Evolutionary conservation across 2,329 filamentous ascomycete genomes (phyloP), one percentile per base, ranked within the genome.

Genomic region (Verticillium nubilum): DNA sequence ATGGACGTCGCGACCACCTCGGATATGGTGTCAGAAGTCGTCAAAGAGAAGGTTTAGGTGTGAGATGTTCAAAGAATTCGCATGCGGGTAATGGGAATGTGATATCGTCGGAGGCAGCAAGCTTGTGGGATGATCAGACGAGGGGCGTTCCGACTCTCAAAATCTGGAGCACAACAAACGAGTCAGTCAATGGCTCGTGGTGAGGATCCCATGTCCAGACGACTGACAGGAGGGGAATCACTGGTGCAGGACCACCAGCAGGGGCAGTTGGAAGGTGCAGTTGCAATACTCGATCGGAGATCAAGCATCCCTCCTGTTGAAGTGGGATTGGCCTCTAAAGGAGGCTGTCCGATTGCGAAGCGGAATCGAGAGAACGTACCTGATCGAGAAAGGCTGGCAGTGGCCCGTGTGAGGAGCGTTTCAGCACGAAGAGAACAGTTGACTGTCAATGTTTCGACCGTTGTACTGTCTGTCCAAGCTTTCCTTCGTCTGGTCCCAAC

Each of bases 381-480:
- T 63, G 31, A 42, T 17, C 42, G 42, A 6, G 19, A 19, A 23
- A 12, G 19, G 19, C 28, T 58, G 26, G 25, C 23, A 52, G 23
- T 28, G 35, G 27, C 54, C 55, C 58, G 62, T 63, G 55, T 61
- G 61, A 59, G 55, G 55, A 54, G 55, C 29, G 61, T 63, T 63
- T 63, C 62, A 62, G 58, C 59, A 62, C 52, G 29, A 54, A 50
- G 52, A 53, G 25, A 42, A 29, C 28, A 42, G 33, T 23, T 19
- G 53, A 58, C 53, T 62, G 58, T 58, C 61, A 58, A 57, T 17
- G 61, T 62, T 31, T 52, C 60, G 54, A 29, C 25, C 26, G 35
- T 33, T 25, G 29, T 55, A n/a, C 42, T 50, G 42, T 10, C 19
- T 23, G 42, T 50, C 42, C 42, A 50, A 50, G 42, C 42, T 42